Evolutionary conservation across 129 eudicot species (phyloP).

Genomic region (Helianthus tuberosus): DNA sequence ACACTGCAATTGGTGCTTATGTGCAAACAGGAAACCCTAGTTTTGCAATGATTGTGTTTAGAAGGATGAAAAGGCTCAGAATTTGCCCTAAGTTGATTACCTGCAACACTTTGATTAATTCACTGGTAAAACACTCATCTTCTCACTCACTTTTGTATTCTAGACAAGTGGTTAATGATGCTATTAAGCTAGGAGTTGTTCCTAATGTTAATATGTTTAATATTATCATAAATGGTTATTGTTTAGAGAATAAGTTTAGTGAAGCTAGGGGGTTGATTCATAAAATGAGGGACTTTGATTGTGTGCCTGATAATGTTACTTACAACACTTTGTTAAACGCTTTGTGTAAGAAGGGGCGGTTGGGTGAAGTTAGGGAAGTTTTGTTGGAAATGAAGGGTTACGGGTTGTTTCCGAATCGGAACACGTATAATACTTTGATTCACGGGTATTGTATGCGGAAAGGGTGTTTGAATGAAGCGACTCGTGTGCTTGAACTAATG

Average conservation of each 20-base stretch:
- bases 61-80: slow-evolving; percentile 62
- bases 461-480: slow-evolving; percentile 75
- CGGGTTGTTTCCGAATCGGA: slow-evolving; percentile 63
- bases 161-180: slow-evolving; percentile 56
- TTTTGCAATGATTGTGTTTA: slow-evolving; percentile 61
- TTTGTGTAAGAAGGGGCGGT: slow-evolving; percentile 60
- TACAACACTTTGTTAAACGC: slow-evolving; percentile 74
- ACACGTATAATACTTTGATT: slow-evolving; percentile 75
- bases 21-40: slow-evolving; percentile 51
- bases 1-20: slow-evolving; percentile 68
- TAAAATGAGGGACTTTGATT: slow-evolving; percentile 52
- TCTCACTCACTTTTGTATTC: slow-evolving; percentile 39
- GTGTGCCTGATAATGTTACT: slow-evolving; percentile 74
- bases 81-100: slow-evolving; percentile 56
- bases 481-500: slow-evolving; percentile 68
- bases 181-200: slow-evolving; percentile 47
- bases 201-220: slow-evolving; percentile 65
- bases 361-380: slow-evolving; percentile 58
- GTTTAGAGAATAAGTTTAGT: slow-evolving; percentile 53
- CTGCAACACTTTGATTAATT: slow-evolving; percentile 62
- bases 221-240: slow-evolving; percentile 66
- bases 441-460: slow-evolving; percentile 62
- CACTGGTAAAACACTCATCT: slow-evolving; percentile 58
- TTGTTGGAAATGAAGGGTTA: slow-evolving; percentile 63
- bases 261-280: slow-evolving; percentile 62